phyloP scores from a whole-genome alignment of 2,329 filamentous ascomycete genomes.

The Diaporthe longicolla region DNA sequence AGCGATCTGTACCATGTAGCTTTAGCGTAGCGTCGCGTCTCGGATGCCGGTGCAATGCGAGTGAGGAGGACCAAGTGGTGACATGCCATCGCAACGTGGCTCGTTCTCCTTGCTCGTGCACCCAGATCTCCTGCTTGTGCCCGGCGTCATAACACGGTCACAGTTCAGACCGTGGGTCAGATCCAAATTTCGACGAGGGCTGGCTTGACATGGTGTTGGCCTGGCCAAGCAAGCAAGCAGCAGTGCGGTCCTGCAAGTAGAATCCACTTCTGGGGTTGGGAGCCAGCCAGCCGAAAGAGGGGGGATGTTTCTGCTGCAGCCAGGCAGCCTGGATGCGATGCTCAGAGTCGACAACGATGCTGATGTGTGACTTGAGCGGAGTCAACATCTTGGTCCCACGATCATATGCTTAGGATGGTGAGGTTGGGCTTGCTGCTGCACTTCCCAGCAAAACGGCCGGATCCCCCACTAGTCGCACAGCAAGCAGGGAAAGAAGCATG shows the following conservation, averaged over 20 bases:
- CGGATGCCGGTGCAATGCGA: slow-evolving; percentile 23
- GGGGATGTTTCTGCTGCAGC: slow-evolving; percentile 11
- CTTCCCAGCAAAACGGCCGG: background rate
- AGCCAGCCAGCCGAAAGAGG: slow-evolving; percentile 16
- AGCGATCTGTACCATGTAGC: background rate
- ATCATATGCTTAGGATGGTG: slow-evolving; percentile 14
- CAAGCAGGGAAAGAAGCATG: slow-evolving; percentile 6
- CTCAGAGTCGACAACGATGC: slow-evolving; percentile 2
- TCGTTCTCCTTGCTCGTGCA: slow-evolving; percentile 16
- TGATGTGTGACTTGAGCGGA: background rate
- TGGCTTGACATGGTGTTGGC: slow-evolving; percentile 36
- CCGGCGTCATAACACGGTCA: slow-evolving; percentile 29
- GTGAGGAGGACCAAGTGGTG: slow-evolving; percentile 20
- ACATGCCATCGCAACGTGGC: slow-evolving; percentile 41
- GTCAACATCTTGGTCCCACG: background rate
- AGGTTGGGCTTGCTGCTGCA: background rate
- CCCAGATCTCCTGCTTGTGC: slow-evolving; percentile 13
- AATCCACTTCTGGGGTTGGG: slow-evolving; percentile 35
- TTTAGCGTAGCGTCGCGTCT: slow-evolving; percentile 22
- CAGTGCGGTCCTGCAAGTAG: slow-evolving; percentile 20
- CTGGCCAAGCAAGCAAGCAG: slow-evolving; percentile 7
- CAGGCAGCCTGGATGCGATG: slow-evolving; percentile 6
- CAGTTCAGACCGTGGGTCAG: slow-evolving; percentile 6
- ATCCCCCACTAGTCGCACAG: slow-evolving; percentile 11
- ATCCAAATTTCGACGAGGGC: background rate